Conservation (phyloP, 805 yeast genomes). For the Metschnikowia vanudenii region DNA sequence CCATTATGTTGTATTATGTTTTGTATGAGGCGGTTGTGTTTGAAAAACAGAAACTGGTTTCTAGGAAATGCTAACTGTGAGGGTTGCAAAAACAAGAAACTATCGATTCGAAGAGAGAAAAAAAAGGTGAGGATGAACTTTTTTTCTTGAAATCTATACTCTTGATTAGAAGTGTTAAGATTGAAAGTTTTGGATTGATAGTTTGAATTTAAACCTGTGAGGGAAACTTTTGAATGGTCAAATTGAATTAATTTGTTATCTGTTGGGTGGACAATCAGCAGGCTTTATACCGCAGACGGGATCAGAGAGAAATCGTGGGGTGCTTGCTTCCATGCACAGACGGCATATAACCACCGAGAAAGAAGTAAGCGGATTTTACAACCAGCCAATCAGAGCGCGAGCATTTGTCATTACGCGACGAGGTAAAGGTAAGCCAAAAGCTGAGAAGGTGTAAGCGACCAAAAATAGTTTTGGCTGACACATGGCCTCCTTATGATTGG, state of each 20-base stretch:
- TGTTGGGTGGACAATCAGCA: neutral
- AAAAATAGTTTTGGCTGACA: too few species aligned
- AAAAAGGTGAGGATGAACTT: neutral
- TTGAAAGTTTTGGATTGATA: neutral
- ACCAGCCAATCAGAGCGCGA: neutral
- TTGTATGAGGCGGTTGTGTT: neutral
- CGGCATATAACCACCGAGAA: neutral
- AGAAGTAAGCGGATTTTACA: neutral
- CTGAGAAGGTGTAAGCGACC: too few species aligned
- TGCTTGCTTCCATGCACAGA: conserved; percentile 1
- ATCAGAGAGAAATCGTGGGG: conserved; percentile 1
- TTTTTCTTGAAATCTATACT: neutral
- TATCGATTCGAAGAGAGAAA: neutral
- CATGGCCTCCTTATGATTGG: too few species aligned
- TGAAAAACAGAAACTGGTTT: neutral
- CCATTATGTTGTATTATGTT: conserved; percentile 12
- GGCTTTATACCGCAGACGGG: conserved; percentile 1
- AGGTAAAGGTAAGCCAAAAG: neutral
- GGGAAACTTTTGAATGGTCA: neutral
- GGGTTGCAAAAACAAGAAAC: conserved; percentile 4
- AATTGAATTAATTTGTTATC: neutral
- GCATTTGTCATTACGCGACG: neutral
- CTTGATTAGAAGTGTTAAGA: neutral
- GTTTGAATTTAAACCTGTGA: neutral
- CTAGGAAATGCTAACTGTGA: neutral